Evolutionary conservation across 2,329 filamentous ascomycete species (phyloP).

Genomic region (Penicillium brevicompactum): DNA sequence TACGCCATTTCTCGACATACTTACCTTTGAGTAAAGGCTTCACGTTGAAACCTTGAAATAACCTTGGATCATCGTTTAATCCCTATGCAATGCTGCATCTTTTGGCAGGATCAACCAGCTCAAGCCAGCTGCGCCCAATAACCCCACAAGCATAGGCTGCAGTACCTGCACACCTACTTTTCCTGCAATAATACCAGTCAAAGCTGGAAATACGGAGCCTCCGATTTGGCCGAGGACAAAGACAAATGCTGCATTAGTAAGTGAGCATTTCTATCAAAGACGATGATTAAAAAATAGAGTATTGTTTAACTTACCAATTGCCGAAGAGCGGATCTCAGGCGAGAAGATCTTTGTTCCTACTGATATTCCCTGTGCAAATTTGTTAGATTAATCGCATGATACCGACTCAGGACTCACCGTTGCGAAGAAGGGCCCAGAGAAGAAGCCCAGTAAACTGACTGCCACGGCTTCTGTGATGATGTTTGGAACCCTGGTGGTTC

Average conservation of each 20-base stretch:
- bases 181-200: constrained; percentile 56
- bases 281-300: background rate
- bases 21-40: no score
- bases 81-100: constrained; percentile 21
- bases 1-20: no score
- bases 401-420: constrained; percentile 41
- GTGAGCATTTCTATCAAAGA: background rate
- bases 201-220: constrained; percentile 57
- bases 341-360: constrained; percentile 57
- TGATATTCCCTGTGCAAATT: constrained; percentile 42
- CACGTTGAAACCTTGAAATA: no score
- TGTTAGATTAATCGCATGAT: background rate
- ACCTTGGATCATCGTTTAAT: constrained; percentile 10
- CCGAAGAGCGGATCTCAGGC: constrained; percentile 50
- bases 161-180: constrained; percentile 50
- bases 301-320: constrained; percentile 39
- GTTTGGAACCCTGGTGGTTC: constrained; percentile 41
- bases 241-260: constrained; percentile 42
- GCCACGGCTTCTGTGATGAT: constrained; percentile 55
- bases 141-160: constrained; percentile 55
- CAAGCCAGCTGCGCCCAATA: constrained; percentile 50
- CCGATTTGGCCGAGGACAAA: constrained; percentile 62
- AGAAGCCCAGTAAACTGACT: constrained; percentile 59
- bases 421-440: constrained; percentile 61
- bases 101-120: constrained; percentile 49